Percentiles rank a stretch among this genome's conserved stretches.
These are phyloP conservation scores for Botrytis fragariae DNA, from an alignment of 2,329 filamentous ascomycete species.

Conservation along the genomic window DNA sequence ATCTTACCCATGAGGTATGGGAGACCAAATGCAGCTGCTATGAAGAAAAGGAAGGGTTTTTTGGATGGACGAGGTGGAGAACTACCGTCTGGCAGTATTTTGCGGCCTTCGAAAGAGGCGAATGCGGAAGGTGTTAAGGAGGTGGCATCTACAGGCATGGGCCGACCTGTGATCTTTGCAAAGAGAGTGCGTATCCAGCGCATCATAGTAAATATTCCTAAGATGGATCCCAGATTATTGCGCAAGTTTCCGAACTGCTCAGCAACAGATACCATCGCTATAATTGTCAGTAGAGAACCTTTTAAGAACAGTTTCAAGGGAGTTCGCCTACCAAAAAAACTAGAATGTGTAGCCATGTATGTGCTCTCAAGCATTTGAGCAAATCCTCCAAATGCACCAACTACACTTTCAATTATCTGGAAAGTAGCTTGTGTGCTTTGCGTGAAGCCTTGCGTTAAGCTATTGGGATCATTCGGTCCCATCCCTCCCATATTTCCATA, in stretches of 20 bases:
- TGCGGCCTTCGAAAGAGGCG: slow-evolving; percentile 78
- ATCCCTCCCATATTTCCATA: slow-evolving; percentile 47
- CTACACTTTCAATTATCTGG: slow-evolving; percentile 96
- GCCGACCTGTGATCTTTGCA: slow-evolving; percentile 88
- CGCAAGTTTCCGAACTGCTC: slow-evolving; percentile 94
- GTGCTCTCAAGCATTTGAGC: slow-evolving; percentile 99
- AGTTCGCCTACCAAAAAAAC: slow-evolving; percentile 79
- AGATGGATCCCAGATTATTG: slow-evolving; percentile 86
- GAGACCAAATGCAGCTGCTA: slow-evolving; percentile 89
- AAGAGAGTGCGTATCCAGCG: slow-evolving; percentile 90
- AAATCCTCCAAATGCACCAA: slow-evolving; percentile 94
- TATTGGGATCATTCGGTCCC: slow-evolving; percentile 85
- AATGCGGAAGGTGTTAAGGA: slow-evolving; percentile 89
- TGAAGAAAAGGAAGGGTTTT: slow-evolving; percentile 95
- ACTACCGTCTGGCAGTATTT: slow-evolving; percentile 61
- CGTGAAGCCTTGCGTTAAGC: slow-evolving; percentile 90
- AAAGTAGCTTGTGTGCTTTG: slow-evolving; percentile 96
- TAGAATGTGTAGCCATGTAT: slow-evolving; percentile 98
- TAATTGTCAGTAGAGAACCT: slow-evolving; percentile 27
- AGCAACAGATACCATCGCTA: slow-evolving; percentile 96
- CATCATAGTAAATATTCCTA: slow-evolving; percentile 94
- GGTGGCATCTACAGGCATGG: slow-evolving; percentile 81
- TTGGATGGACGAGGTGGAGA: slow-evolving; percentile 70
- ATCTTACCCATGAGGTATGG: slow-evolving; percentile 97
- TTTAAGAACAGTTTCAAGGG: not conserved